These are phyloP conservation scores for Coelastrella sp. DNA, from an alignment of 139 green algal genomes.

Conservation along the genomic window DNA sequence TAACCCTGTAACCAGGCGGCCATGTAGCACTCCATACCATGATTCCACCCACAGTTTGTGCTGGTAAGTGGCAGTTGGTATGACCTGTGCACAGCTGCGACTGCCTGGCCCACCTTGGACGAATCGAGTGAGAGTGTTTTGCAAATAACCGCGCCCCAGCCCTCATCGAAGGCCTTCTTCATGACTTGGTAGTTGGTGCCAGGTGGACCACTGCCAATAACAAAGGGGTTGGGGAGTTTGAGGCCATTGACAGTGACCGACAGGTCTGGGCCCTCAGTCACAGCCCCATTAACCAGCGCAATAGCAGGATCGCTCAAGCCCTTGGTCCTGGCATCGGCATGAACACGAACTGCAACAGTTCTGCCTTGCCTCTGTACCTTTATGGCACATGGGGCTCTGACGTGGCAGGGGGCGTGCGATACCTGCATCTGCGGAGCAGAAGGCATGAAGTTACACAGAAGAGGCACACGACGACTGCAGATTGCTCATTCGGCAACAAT, in stretches of 20 bases:
- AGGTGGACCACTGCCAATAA: constrained; percentile 92
- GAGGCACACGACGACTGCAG: no score
- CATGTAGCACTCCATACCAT: no score
- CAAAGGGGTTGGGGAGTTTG: constrained; percentile 97
- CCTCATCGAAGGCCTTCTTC: constrained; percentile 96
- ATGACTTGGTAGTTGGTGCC: constrained; percentile 93
- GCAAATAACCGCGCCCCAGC: constrained; percentile 98
- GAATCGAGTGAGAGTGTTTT: constrained; percentile 94
- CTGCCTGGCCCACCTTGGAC: constrained; percentile 78
- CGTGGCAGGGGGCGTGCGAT: not conserved
- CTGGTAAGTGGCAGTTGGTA: no score
- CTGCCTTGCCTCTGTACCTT: not conserved
- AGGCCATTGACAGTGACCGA: constrained; percentile 90
- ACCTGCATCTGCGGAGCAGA: not conserved
- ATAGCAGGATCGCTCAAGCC: constrained; percentile 40
- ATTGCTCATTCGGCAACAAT: not conserved
- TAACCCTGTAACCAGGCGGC: no score
- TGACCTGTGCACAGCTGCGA: not conserved
- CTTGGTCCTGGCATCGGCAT: constrained; percentile 1
- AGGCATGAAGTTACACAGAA: not conserved
- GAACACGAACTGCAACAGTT: not conserved
- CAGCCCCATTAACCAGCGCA: constrained; percentile 33
- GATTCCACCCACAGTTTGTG: no score
- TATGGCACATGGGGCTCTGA: not conserved
- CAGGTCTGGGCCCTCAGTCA: constrained; percentile 76